phyloP scores from a whole-genome alignment of 2,329 filamentous ascomycete genomes.

The Exophiala xenobiotica region DNA sequence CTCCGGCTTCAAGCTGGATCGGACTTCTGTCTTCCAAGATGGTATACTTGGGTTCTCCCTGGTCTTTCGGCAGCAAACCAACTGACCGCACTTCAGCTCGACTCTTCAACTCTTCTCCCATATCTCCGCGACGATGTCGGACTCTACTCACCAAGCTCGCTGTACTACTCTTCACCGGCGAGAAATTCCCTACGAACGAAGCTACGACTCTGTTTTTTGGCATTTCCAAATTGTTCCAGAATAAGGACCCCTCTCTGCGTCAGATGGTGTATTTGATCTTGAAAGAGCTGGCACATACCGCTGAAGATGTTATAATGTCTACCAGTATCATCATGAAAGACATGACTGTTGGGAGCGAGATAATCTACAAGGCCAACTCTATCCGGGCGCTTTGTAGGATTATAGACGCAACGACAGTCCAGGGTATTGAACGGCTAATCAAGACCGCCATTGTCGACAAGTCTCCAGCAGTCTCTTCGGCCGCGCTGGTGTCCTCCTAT shows the following conservation, averaged over 20 bases:
- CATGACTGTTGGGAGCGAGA: conserved; percentile 90
- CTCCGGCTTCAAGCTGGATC: conserved; percentile 93
- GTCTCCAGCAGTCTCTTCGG: conserved; percentile 94
- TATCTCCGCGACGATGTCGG: conserved; percentile 95
- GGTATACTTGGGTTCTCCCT: conserved; percentile 53
- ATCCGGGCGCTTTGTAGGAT: conserved; percentile 94
- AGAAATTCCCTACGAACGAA: conserved; percentile 95
- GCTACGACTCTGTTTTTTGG: conserved; percentile 98
- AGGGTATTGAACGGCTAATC: conserved; percentile 96
- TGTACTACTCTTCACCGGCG: conserved; percentile 91
- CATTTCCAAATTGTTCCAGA: conserved; percentile 98
- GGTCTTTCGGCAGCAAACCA: neutral
- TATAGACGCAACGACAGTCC: conserved; percentile 93
- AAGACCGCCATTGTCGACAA: conserved; percentile 99
- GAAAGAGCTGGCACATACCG: conserved; percentile 93
- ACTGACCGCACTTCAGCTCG: conserved; percentile 62
- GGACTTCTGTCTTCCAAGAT: conserved; percentile 98
- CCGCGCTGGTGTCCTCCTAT: conserved; percentile 93
- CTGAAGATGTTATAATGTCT: conserved; percentile 99
- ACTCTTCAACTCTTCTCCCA: conserved; percentile 95
- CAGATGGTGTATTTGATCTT: conserved; percentile 99
- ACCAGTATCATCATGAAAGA: conserved; percentile 99
- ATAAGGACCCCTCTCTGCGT: conserved; percentile 95
- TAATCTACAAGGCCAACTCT: conserved; percentile 91
- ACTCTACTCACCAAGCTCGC: conserved; percentile 97